Evolutionary conservation across 305 asterid species (phyloP).

Genomic region (Solanum hybrid): DNA sequence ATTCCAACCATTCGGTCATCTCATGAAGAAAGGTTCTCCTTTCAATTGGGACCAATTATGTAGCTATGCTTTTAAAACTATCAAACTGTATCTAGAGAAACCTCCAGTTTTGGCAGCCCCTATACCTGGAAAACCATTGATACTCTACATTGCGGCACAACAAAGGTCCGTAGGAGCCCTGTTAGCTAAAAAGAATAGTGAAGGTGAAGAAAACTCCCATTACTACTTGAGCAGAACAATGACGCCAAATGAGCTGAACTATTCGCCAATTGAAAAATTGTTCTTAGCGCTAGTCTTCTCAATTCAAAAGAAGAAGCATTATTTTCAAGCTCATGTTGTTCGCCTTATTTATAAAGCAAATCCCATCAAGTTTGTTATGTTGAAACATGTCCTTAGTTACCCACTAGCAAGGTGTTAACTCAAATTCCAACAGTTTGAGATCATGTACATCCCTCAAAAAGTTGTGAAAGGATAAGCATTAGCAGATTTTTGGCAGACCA

Average conservation of each 20-base stretch:
- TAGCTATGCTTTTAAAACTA: background rate
- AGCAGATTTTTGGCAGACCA: background rate
- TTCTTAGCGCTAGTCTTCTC: background rate
- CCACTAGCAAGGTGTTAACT: background rate
- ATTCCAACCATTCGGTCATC: background rate
- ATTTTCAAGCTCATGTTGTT: background rate
- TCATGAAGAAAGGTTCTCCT: background rate
- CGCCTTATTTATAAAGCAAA: background rate
- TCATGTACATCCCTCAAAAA: background rate
- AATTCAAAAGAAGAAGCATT: background rate
- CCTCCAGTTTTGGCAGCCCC: background rate
- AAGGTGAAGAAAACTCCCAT: background rate
- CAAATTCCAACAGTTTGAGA: background rate
- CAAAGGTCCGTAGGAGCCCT: background rate
- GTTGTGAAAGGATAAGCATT: background rate
- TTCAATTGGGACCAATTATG: background rate
- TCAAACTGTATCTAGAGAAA: background rate
- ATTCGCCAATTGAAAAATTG: background rate
- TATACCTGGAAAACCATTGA: background rate
- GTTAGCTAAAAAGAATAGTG: background rate
- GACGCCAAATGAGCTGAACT: background rate
- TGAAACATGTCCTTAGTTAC: background rate
- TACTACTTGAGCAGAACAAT: background rate
- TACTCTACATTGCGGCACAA: background rate
- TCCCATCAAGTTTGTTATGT: too few relatives aligned